Base-by-base conservation (phyloP, 1,284 basidiomycete species). In the Naganishia sp. region DNA sequence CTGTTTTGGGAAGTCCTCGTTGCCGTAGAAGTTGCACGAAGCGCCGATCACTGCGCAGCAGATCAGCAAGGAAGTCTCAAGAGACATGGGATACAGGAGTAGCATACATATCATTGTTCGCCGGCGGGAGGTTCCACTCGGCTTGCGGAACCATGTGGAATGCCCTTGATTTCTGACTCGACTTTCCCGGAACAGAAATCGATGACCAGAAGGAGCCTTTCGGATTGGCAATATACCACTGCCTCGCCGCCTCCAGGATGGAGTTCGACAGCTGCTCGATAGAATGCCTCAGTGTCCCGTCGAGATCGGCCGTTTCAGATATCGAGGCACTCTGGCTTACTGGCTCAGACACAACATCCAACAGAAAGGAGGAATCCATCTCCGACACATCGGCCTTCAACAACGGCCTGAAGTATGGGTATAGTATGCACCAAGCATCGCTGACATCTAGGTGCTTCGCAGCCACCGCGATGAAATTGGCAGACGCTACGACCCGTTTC, bases 401-500 rank as follows among this genome's bases (percentile, higher is more conserved):
- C 65, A 94, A 86, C 68, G 92, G 88, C 45, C 92, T 86, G 45
- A 99, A 78, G 0, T 89, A 90, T 0, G 95, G 94, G 73, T 99
- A 99, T 2, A 98, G 78, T 50, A 97, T 92, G 73, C 94, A 95
- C 96, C 96, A 99, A 11, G 92, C 87, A 74, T 99, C 96, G 50
- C 90, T 91, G 1, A 83, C 78, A 0, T 90, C 88, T 9, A 95
- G 83, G 68, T 88, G 87, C 54, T 87, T 86, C 1, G 90, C 88
- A 7, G 90, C 87, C 1, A 90, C 87, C 0, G 92, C 87, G 54
- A 99, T 88, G 75, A 97, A 91, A 0, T 90, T 88, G 6, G 88
- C 88, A 4, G 93, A 86, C 25, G 90, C 92, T 94, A 70, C 13
- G 67, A 46, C 3, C 23, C 7, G 23, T 4, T 13, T 16, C 6